Evolutionary conservation across 164 flowering plant genomes (phyloP).

Genomic region (Stephania cephalantha): DNA sequence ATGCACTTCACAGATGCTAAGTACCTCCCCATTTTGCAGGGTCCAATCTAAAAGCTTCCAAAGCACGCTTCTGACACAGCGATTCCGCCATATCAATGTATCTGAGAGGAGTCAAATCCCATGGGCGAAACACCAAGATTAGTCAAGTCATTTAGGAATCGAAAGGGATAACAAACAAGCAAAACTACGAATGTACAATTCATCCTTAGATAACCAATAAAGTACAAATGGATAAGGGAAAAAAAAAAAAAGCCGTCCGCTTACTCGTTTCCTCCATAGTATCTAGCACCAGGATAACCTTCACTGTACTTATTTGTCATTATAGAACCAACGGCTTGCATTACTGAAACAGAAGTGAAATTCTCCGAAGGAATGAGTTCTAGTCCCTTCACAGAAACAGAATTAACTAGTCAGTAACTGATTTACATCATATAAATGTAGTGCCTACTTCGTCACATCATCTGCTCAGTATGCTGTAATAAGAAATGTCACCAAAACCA

Average conservation of each 20-base stretch:
- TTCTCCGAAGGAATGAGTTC: conserved; percentile 99
- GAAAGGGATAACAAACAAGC: background rate
- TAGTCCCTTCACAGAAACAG: conserved; percentile 53
- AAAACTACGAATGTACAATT: background rate
- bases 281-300: conserved; percentile 99
- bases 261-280: conserved; percentile 99
- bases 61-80: conserved; percentile 94
- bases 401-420: background rate
- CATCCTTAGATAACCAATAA: background rate
- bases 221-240: background rate
- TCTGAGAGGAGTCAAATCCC: conserved; percentile 32
- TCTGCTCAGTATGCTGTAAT: background rate
- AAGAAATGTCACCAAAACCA: background rate
- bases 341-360: conserved; percentile 90
- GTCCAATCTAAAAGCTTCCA: conserved; percentile 91
- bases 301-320: conserved; percentile 99
- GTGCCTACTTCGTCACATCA: background rate
- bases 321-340: conserved; percentile 99
- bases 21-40: conserved; percentile 99
- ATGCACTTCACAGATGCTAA: background rate
- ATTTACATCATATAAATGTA: background rate
- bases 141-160: background rate
- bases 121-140: background rate
- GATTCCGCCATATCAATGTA: conserved; percentile 99
- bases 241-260: conserved; percentile 12